Evolutionary conservation across 805 yeast genomes (phyloP).

Genomic region (Hanseniaspora vineae): DNA sequence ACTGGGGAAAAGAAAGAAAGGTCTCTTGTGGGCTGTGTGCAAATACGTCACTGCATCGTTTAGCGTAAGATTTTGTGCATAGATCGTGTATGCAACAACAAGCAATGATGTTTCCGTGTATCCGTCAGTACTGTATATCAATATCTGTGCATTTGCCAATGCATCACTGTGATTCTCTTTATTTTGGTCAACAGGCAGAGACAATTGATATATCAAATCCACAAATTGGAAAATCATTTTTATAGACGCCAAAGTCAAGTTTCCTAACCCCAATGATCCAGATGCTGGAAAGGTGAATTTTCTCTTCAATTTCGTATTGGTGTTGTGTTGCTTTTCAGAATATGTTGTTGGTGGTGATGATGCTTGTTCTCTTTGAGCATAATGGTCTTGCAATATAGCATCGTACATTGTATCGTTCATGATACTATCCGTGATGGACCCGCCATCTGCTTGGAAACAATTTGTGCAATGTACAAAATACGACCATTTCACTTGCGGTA

Average conservation of each 20-base stretch:
- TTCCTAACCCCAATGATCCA: conserved; percentile 71
- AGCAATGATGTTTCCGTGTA: conserved; percentile 83
- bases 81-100: conserved; percentile 57
- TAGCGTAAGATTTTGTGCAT: conserved; percentile 43
- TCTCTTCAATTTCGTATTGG: conserved; percentile 6
- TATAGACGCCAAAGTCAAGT: conserved; percentile 50
- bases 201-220: conserved; percentile 38
- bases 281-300: conserved; percentile 67
- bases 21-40: conserved; percentile 55
- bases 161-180: too few species aligned
- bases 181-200: conserved; percentile 4
- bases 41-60: conserved; percentile 55
- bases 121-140: conserved; percentile 79
- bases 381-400: background rate
- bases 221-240: conserved; percentile 44
- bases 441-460: conserved; percentile 24
- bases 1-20: conserved; percentile 70
- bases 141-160: conserved; percentile 3
- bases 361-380: too few species aligned
- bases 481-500: conserved; percentile 32
- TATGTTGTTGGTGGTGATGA: background rate
- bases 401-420: background rate
- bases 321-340: background rate
- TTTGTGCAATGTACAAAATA: conserved; percentile 24
- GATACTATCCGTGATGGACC: conserved; percentile 34